Evolutionary conservation across 352 stramenopile species (phyloP).

Genomic region (Globisporangium canariense): DNA sequence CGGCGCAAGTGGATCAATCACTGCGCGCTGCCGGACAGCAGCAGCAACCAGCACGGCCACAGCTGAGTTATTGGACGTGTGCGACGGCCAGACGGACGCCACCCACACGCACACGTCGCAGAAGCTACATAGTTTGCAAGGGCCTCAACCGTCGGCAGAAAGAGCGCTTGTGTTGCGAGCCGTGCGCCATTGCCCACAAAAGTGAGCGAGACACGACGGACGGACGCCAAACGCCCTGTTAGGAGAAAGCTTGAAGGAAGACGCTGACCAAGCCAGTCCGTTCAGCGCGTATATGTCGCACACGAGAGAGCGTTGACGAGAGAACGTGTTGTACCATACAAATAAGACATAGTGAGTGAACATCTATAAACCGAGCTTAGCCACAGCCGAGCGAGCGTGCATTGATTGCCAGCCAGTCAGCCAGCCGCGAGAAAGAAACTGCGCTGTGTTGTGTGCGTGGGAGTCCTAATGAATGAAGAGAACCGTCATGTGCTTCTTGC

Average conservation of each 20-base stretch:
- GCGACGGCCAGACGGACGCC: too few species aligned
- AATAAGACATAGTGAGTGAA: too few species aligned
- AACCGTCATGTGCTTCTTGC: too few species aligned
- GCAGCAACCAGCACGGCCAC: slow-evolving; percentile 9
- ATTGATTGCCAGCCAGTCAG: too few species aligned
- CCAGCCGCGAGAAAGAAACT: too few species aligned
- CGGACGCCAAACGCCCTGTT: neutral
- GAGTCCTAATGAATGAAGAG: too few species aligned
- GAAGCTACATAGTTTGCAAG: too few species aligned
- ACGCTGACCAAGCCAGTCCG: neutral
- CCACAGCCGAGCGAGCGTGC: neutral
- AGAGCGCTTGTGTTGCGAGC: neutral
- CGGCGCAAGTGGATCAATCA: slow-evolving; percentile 83
- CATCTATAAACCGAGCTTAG: neutral
- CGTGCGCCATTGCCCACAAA: too few species aligned
- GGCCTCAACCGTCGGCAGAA: neutral
- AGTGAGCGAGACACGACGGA: neutral
- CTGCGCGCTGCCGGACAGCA: slow-evolving; percentile 28
- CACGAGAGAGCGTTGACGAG: neutral
- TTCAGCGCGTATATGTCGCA: neutral
- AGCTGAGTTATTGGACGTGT: neutral
- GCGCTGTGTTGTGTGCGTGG: neutral
- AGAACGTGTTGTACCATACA: slow-evolving; percentile 4
- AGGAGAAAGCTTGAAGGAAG: too few species aligned
- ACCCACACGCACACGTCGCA: neutral